These are phyloP conservation scores for Madurella fahalii DNA, from an alignment of 2,329 filamentous ascomycete species.

Conservation along the genomic window DNA sequence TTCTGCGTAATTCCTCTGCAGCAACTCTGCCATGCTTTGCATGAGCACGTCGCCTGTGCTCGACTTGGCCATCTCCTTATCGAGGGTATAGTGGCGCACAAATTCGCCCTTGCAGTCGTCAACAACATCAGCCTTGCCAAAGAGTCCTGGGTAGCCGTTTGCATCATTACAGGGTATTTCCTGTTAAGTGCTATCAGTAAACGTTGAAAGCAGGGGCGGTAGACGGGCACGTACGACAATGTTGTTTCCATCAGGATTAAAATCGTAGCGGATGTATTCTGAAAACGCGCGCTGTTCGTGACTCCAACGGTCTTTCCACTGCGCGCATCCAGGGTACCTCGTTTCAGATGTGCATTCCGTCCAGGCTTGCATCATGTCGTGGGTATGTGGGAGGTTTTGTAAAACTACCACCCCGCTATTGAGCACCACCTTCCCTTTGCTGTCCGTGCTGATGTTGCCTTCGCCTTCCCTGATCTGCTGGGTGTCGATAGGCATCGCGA, in stretches of 20 bases:
- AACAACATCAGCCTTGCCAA: background rate
- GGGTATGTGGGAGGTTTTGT: conserved; percentile 24
- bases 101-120: conserved; percentile 13
- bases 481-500: conserved; percentile 45
- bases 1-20: conserved; percentile 1
- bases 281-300: conserved; percentile 13
- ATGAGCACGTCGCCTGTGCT: conserved; percentile 1
- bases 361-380: conserved; percentile 13
- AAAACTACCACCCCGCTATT: conserved; percentile 44
- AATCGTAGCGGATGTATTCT: conserved; percentile 12
- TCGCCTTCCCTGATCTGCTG: too few relatives aligned
- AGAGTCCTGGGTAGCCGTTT: conserved; percentile 7
- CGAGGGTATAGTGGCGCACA: conserved; percentile 6
- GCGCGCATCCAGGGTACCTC: conserved; percentile 4
- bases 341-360: conserved; percentile 2
- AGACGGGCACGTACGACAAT: conserved; percentile 2
- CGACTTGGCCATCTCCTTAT: conserved; percentile 5
- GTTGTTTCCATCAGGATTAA: conserved; percentile 10
- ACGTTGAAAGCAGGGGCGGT: background rate
- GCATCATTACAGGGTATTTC: conserved; percentile 13
- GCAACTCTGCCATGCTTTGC: conserved; percentile 6
- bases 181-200: background rate
- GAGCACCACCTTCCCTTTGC: conserved; percentile 29
- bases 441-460: too few relatives aligned
- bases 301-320: conserved; percentile 7